phyloP scores from a whole-genome alignment of 345 rosid species.

The Excoecaria agallocha region DNA sequence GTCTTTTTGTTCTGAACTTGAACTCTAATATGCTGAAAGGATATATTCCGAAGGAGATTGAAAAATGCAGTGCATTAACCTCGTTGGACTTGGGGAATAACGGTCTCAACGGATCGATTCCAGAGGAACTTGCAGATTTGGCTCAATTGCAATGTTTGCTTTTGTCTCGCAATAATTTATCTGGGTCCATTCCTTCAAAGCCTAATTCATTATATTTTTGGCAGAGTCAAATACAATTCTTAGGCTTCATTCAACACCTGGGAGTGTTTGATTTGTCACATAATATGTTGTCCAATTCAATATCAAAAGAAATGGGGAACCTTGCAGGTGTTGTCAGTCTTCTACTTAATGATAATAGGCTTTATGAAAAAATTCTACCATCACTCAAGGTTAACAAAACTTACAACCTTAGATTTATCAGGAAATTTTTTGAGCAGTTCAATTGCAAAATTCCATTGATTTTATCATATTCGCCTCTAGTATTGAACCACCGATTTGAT shows the following conservation, averaged over 20 bases:
- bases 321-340: slow-evolving; percentile 68
- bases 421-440: slow-evolving; percentile 58
- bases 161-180: slow-evolving; percentile 68
- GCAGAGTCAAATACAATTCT: slow-evolving; percentile 58
- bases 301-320: slow-evolving; percentile 70
- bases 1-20: slow-evolving; percentile 63
- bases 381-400: slow-evolving; percentile 61
- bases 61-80: slow-evolving; percentile 59
- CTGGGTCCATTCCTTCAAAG: slow-evolving; percentile 65
- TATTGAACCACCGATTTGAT: no score
- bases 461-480: no score
- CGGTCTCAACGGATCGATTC: slow-evolving; percentile 66
- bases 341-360: slow-evolving; percentile 57
- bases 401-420: slow-evolving; percentile 73
- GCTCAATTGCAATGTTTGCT: slow-evolving; percentile 75
- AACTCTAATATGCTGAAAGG: slow-evolving; percentile 74
- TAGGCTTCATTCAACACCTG: slow-evolving; percentile 81
- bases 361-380: slow-evolving; percentile 66
- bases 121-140: slow-evolving; percentile 51
- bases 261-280: slow-evolving; percentile 49
- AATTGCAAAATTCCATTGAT: no score
- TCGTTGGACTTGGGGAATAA: slow-evolving; percentile 82
- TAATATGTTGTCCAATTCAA: slow-evolving; percentile 59
- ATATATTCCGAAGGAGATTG: slow-evolving; percentile 59
- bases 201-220: slow-evolving; percentile 66